A percentile compares a stretch with the other conserved stretches of the same genome.
These are phyloP conservation scores for Emergomyces pasteurianus DNA, from an alignment of 2,329 filamentous ascomycete species.

Conservation along the genomic window DNA sequence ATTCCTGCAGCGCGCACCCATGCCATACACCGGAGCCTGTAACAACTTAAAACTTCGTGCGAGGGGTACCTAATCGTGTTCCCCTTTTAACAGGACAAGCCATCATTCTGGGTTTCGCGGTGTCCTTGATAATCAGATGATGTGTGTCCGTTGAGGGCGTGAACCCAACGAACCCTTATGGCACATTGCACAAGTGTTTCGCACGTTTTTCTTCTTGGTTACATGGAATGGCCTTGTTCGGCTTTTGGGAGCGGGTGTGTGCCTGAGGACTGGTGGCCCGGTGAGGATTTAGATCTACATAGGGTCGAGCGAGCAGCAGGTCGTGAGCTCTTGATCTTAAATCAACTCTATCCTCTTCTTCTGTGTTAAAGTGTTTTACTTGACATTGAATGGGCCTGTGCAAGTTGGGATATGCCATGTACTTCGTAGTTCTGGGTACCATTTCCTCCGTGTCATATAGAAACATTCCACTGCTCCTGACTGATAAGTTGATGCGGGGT, in stretches of 20 bases:
- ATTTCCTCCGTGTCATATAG: too few species aligned
- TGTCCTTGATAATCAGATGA: background rate
- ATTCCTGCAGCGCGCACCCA: background rate
- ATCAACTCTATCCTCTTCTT: too few species aligned
- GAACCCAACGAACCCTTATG: conserved; percentile 15
- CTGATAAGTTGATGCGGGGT: too few species aligned
- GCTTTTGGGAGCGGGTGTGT: background rate
- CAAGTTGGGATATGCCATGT: too few species aligned
- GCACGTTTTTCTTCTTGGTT: background rate
- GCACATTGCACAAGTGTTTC: conserved; percentile 12
- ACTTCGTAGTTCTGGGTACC: too few species aligned
- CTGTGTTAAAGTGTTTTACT: too few species aligned
- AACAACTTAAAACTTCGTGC: background rate
- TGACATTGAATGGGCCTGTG: too few species aligned
- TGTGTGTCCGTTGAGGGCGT: conserved; percentile 15
- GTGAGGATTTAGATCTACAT: too few species aligned
- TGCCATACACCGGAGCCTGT: background rate
- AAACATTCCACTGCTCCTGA: too few species aligned
- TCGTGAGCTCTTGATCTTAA: too few species aligned
- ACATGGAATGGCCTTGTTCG: background rate
- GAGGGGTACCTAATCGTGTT: background rate
- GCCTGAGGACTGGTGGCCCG: background rate
- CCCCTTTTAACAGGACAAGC: background rate
- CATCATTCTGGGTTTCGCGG: background rate
- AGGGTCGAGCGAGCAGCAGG: too few species aligned